Base-by-base conservation (phyloP, 1,139 yeast species). In the Blastobotrys raffinosifermentans region DNA sequence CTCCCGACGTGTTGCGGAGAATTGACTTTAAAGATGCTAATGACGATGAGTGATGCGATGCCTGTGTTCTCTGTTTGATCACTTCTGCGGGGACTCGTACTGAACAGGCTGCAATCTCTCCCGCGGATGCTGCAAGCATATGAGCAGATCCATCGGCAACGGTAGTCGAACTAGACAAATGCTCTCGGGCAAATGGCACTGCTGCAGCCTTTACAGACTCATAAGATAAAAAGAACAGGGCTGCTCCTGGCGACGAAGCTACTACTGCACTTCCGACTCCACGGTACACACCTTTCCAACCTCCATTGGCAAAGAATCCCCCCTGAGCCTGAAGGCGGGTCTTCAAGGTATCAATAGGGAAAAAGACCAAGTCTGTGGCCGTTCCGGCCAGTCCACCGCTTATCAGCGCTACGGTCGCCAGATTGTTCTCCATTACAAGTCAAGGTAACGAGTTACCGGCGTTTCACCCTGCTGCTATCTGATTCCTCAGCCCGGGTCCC, bases 371-470 rank as follows among this genome's bases (percentile, higher is more conserved):
- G 63, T 91, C 99, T 1, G 96, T 89, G 4, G 94, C 80, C 3
- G 96, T 89, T 9, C 98, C 98, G 2, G 98, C 96, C 48, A 94
- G 80, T 13, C 86, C 98, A 31, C 99, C 98, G 55, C 93, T 78
- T 16, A 38, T 22, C 32, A 38, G 38, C 23, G 41, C 35, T 18
- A 31, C 36, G 13, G 34, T 14, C 31, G 32, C 41, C 7, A 33
- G 20, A 19, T 30, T 31, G 26, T 38, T 31, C 15, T 21, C 20
- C 41, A 34, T 34, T 25, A n/a, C n/a, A n/a, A n/a, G n/a, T n/a
- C n/a, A n/a, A n/a, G n/a, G n/a, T n/a, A n/a, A n/a, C n/a, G n/a
- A n/a, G n/a, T n/a, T n/a, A n/a, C n/a, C n/a, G n/a, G n/a, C n/a
- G n/a, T n/a, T n/a, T n/a, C n/a, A n/a, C n/a, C n/a, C n/a, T n/a